These are phyloP conservation scores for Saccharomycopsis fibuligera DNA, from an alignment of 805 yeast species.

Conservation along the genomic window DNA sequence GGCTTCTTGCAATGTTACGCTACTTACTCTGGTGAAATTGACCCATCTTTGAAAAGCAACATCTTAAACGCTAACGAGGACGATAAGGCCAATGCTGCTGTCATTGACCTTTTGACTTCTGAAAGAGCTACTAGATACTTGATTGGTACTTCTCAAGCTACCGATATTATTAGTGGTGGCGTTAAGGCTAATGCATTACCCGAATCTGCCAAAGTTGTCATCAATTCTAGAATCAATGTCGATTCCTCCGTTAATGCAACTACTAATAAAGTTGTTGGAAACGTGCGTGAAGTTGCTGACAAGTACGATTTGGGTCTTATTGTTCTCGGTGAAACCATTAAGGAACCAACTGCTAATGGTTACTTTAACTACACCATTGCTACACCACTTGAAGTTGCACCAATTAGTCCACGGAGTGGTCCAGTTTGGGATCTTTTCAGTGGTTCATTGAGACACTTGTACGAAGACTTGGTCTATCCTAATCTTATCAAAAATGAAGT, in stretches of 20 bases:
- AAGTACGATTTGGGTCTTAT: constrained; percentile 43
- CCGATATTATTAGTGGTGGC: constrained; percentile 65
- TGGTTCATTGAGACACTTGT: constrained; percentile 57
- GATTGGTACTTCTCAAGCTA: constrained; percentile 60
- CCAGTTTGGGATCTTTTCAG: constrained; percentile 51
- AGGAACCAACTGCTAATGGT: constrained; percentile 34
- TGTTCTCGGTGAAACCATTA: constrained; percentile 30
- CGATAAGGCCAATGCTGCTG: constrained; percentile 30
- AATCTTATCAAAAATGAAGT: constrained; percentile 29
- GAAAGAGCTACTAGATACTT: constrained; percentile 30
- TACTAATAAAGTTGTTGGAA: constrained; percentile 31
- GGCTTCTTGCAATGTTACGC: constrained; percentile 58
- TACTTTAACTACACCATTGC: constrained; percentile 32
- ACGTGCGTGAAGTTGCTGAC: constrained; percentile 38
- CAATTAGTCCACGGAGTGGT: constrained; percentile 41
- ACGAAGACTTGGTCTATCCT: constrained; percentile 47
- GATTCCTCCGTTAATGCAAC: constrained; percentile 45
- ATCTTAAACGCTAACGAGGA: constrained; percentile 34
- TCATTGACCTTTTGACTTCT: constrained; percentile 26
- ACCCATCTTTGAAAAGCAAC: constrained; percentile 24
- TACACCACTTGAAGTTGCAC: constrained; percentile 43
- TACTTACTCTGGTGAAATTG: constrained; percentile 35
- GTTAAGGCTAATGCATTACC: constrained; percentile 74
- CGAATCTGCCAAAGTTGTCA: constrained; percentile 45
- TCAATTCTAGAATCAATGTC: constrained; percentile 61